Evolutionary conservation across 129 eudicot species (phyloP), one percentile per base, ranked within the genome.

Genomic region (Erigeron canadensis): DNA sequence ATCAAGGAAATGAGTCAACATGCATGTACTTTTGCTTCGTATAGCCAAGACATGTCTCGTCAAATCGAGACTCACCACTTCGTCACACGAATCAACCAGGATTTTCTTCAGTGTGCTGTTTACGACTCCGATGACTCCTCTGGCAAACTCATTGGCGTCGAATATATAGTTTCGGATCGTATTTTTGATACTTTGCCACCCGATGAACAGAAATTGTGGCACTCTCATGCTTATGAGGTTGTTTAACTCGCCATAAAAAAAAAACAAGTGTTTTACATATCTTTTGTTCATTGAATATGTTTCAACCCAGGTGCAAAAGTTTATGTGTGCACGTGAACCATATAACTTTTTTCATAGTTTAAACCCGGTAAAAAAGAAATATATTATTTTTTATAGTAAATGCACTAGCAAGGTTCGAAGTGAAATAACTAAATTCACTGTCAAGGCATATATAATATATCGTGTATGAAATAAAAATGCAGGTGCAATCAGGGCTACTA

Each of bases 101-200:
- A 89, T 54, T 89, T 89, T 8, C 86, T 80, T 38, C 96, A 86
- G 80, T 89, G 88, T 56, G 89, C 88, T 8, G 90, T 86, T 19
- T 89, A 82, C 13, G 96, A 89, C 65, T 67, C 88, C 37, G 89
- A 89, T 44, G 83, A 82, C 41, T 11, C 89, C 37, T 65, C 63
- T 5, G 83, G 72, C 53, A 79, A 72, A 56, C 91, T 86, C 61
- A 86, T 86, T 51, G 88, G 93, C 13, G 83, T 87, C 15, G 93
- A 87, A 21, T 87, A 87, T 41, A 87, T 87, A 6, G 82, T 87
- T 8, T 81, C 89, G 8, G 89, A 84, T 67, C 54, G 60, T 9
- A 70, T 82, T 4, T 87, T 84, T 16, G 78, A 84, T 40, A 74
- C 72, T 6, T 57, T 87, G 70, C 75, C 87, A 12, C 78, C 87